Evolutionary conservation across 1,139 yeast species (phyloP).

Genomic region (Geotrichum europaeum): DNA sequence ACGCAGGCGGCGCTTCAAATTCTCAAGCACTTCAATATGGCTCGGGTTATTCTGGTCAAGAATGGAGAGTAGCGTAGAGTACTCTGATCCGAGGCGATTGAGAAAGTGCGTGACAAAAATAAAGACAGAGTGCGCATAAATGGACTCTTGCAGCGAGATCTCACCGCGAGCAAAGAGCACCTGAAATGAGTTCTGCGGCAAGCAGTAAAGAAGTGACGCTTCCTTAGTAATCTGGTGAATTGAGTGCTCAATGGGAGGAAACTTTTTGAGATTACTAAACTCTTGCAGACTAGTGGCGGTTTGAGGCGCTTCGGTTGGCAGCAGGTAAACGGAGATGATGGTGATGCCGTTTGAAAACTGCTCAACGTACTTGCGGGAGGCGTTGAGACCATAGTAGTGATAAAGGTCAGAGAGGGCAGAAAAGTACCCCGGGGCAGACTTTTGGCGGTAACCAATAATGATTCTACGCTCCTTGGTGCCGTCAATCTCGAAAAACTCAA

Average conservation of each 20-base stretch:
- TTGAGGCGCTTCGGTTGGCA: conserved; percentile 42
- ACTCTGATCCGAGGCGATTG: conserved; percentile 90
- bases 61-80: conserved; percentile 58
- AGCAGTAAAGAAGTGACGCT: conserved; percentile 84
- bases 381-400: conserved; percentile 78
- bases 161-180: conserved; percentile 67
- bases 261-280: conserved; percentile 31
- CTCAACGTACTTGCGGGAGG: conserved; percentile 89
- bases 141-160: conserved; percentile 86
- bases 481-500: conserved; percentile 77
- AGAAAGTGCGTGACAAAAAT: conserved; percentile 91
- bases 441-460: conserved; percentile 81
- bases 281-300: conserved; percentile 34
- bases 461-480: conserved; percentile 76
- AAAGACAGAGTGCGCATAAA: conserved; percentile 90
- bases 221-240: conserved; percentile 90
- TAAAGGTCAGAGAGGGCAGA: conserved; percentile 85
- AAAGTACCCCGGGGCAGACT: conserved; percentile 79
- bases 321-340: conserved; percentile 78
- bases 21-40: conserved; percentile 65
- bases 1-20: conserved; percentile 82
- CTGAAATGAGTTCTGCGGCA: conserved; percentile 82
- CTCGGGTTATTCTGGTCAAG: conserved; percentile 57
- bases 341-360: conserved; percentile 88
- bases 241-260: conserved; percentile 59